Base-by-base conservation (phyloP, 805 yeast species). In the Saccharomycopsis oosterbeekiorum region DNA sequence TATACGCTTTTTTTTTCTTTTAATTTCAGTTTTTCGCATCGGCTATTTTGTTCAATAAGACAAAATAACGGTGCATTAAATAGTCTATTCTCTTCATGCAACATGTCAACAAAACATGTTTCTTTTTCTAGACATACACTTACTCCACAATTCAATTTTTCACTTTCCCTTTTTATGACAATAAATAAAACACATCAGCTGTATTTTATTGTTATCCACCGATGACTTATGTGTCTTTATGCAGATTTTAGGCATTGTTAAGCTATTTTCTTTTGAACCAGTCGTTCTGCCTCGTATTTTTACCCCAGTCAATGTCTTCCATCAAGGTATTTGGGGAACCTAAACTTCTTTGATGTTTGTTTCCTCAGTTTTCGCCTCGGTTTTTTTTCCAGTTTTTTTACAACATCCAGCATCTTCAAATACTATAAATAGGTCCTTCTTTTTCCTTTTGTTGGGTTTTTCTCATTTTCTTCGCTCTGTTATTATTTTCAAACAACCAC, bases 111-210 rank as follows among this genome's bases (percentile, higher is more conserved):
- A 37, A 37, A 37, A 29, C n/a, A 42, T 42, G 26, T 5, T 42
- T 19, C 15, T 42, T 42, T 42, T 42, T 42, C 24, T 42, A 6
- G 6, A 42, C 21, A 24, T 47, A 24, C 29, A 15, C 26, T 17
- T 47, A 47, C 53, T 47, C 53, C 53, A 47, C 53, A 47, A 47
- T 47, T 47, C 53, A 47, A 26, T n/a, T 47, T 47, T 47, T 47
- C 21, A 29, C 34, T 11, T 21, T 47, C 15, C 26, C 15, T 14
- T 47, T 47, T 24, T 24, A 19, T 5, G 29, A 43, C 51, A 21
- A 47, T n/a, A 47, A 47, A 47, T 47, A 24, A 47, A 9, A 47
- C 21, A 47, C 53, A 24, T 24, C 17, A 24, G 29, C 21, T 17
- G 50, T 11, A 17, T 42, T 17, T 5, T 9, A 4, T 29, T 29